Conservation (phyloP, 2,329 filamentous ascomycete species). For the Trichoderma arundinaceum region DNA sequence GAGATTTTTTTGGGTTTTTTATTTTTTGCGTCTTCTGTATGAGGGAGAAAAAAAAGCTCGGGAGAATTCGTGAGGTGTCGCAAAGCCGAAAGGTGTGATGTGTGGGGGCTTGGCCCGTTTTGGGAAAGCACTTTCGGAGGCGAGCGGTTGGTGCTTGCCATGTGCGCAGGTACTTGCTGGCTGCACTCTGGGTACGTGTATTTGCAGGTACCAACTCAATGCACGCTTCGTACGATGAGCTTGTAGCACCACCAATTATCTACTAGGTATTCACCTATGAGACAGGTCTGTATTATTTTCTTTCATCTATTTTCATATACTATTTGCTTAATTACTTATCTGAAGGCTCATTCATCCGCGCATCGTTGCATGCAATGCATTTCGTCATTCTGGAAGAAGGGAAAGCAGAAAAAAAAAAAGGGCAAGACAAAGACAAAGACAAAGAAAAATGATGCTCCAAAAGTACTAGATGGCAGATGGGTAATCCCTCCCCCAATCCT, state of each 20-base stretch:
- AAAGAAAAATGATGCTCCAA: neutral
- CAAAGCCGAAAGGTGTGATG: constrained; percentile 35
- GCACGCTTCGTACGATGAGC: neutral
- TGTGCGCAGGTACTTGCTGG: neutral
- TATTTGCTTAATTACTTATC: neutral
- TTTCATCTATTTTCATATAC: neutral
- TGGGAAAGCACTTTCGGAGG: constrained; percentile 34
- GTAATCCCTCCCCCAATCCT: neutral
- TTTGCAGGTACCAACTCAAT: neutral
- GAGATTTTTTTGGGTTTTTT: constrained; percentile 34
- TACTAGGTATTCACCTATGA: neutral
- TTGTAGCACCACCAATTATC: neutral
- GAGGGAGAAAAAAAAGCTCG: constrained; percentile 54
- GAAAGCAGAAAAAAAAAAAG: neutral
- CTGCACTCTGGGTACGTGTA: neutral
- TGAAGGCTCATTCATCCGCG: too few species aligned
- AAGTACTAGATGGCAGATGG: neutral
- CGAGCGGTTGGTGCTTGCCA: constrained; percentile 15
- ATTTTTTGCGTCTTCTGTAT: constrained; percentile 27
- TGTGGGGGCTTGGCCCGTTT: constrained; percentile 41
- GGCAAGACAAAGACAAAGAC: neutral
- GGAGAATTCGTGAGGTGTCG: constrained; percentile 50
- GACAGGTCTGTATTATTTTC: neutral
- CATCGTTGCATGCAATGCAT: neutral
- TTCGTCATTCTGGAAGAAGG: neutral